Conservation (phyloP, 2,329 filamentous ascomycete genomes). For the Penicillium sp. region DNA sequence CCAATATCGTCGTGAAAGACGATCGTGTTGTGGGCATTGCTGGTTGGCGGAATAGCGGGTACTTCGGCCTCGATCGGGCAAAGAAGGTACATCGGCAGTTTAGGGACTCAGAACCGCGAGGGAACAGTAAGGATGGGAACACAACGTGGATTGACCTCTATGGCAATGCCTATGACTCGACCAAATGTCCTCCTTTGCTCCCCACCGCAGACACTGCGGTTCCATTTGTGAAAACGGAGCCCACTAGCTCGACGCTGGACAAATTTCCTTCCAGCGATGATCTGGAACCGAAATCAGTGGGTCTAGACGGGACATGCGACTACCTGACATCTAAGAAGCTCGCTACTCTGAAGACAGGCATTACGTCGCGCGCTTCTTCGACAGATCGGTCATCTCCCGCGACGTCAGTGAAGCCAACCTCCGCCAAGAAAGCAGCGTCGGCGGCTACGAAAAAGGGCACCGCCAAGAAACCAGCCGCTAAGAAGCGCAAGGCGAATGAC, state of each 20-base stretch:
- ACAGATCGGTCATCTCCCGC: constrained; percentile 42
- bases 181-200: constrained; percentile 12
- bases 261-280: constrained; percentile 31
- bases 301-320: constrained; percentile 32
- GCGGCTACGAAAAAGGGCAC: constrained; percentile 40
- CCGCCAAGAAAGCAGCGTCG: constrained; percentile 38
- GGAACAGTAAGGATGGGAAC: constrained; percentile 14
- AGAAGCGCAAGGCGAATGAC: constrained; percentile 46
- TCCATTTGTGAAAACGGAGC: constrained; percentile 40
- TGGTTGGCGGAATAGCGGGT: constrained; percentile 44
- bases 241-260: constrained; percentile 31
- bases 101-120: constrained; percentile 26
- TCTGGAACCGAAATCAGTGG: constrained; percentile 26
- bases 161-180: constrained; percentile 24
- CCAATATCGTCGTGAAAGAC: constrained; percentile 42
- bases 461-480: constrained; percentile 39
- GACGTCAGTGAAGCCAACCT: constrained; percentile 35
- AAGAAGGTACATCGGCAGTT: constrained; percentile 36
- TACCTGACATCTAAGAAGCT: constrained; percentile 43
- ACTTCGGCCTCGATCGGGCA: constrained; percentile 39
- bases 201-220: constrained; percentile 21
- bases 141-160: constrained; percentile 41
- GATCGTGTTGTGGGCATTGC: constrained; percentile 40
- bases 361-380: constrained; percentile 37
- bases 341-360: constrained; percentile 40